Evolutionary conservation across 371 early-diverging fungal species (phyloP).

Genomic region (Mucor saturninus): DNA sequence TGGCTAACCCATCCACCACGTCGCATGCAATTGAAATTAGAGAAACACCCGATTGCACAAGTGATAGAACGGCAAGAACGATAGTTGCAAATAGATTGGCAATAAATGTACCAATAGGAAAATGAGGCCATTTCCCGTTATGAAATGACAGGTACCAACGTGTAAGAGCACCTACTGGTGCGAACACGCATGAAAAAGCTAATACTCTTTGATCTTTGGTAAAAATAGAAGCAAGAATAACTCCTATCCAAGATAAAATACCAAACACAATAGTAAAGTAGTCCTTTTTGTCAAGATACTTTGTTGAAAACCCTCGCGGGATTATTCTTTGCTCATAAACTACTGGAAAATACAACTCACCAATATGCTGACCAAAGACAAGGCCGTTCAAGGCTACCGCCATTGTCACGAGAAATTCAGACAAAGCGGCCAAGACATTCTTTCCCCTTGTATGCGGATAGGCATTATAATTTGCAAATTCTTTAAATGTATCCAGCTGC

Average conservation of each 20-base stretch:
- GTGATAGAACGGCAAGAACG: slow-evolving; percentile 57
- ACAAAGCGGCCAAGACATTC: slow-evolving; percentile 51
- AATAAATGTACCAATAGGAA: slow-evolving; percentile 71
- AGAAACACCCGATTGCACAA: slow-evolving; percentile 40
- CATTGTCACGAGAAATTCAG: slow-evolving; percentile 49
- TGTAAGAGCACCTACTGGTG: slow-evolving; percentile 65
- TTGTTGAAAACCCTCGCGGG: slow-evolving; percentile 27
- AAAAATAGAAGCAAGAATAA: slow-evolving; percentile 44
- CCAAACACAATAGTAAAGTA: slow-evolving; percentile 27
- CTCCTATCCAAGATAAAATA: slow-evolving; percentile 45
- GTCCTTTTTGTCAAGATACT: slow-evolving; percentile 22
- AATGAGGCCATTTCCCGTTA: slow-evolving; percentile 41
- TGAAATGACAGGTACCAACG: slow-evolving; percentile 71
- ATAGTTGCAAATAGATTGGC: slow-evolving; percentile 69
- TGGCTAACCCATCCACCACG: slow-evolving; percentile 57
- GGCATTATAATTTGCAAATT: slow-evolving; percentile 53
- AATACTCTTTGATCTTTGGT: slow-evolving; percentile 38
- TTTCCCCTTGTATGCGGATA: slow-evolving; percentile 36
- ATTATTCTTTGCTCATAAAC: slow-evolving; percentile 17
- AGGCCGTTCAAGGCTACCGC: slow-evolving; percentile 55
- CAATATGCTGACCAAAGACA: slow-evolving; percentile 53
- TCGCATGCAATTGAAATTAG: slow-evolving; percentile 45
- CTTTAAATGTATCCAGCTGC: slow-evolving; percentile 65
- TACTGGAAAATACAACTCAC: slow-evolving; percentile 12
- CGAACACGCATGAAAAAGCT: slow-evolving; percentile 57